Base-by-base conservation (phyloP, 2,329 filamentous ascomycete genomes). In the Dothideomycetes sp. region DNA sequence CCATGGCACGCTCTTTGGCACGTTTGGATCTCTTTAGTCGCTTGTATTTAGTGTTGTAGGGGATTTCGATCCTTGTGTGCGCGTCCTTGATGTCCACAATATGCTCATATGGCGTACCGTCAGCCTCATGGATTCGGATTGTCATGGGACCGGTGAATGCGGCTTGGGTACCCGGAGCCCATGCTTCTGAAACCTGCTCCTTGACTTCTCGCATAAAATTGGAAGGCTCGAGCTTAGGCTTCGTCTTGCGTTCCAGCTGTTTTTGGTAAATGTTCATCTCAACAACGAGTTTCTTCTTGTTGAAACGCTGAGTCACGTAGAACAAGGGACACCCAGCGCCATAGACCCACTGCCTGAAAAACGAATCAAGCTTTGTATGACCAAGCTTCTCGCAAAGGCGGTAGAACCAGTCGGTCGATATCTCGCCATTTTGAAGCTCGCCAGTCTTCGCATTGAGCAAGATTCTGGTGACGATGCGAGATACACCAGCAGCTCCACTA, bases 1-100 rank as follows among this genome's bases (percentile, higher is more conserved):
- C 77, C 27, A 74, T 73, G 16, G 75, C 78, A 45, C 84, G 78
- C 58, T 94, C 85, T 58, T 87, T 87, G 58, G 89, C 78, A 22
- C 84, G 72, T 31, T 82, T 77, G 45, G 84, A 95, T 33, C 88
- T 74, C 68, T 98, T 98, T 3, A 98, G 71, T 7, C 93, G 80
- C 66, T 96, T 98, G 66, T 98, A 98, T 59, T 98, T 98, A 0
- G 91, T 98, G 54, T 96, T 96, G 64, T 98, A 98, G 0, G 89
- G 88, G 46, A 98, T 95, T 47, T 95, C 88, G 45, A 96, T 84
- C 57, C 82, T 85, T 2, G 83, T 84, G 11, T 78, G 75, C 19
- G 82, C 80, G 51, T 95, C 87, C 45, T 87, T 87, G 57, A 98
- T 94, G 53, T 95, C 86, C 22, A 96, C 81, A 47, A 95, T 95